phyloP scores from a whole-genome alignment of 106 monocot species.

The Agapanthus africanus region DNA sequence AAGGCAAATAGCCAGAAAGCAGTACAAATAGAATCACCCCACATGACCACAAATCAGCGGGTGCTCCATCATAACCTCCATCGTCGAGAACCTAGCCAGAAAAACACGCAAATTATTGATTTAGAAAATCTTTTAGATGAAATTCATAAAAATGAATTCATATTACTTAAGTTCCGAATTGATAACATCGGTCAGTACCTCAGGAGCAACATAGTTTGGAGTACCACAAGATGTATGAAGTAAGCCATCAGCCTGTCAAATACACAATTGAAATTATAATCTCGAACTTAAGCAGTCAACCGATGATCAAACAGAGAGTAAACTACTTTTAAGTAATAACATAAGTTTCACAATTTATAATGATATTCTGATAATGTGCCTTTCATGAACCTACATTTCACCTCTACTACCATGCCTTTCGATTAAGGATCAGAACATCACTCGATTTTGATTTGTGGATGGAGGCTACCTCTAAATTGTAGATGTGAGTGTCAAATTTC shows the following conservation, averaged over 20 bases:
- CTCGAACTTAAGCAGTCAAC: background rate
- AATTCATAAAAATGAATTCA: background rate
- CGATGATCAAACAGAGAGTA: background rate
- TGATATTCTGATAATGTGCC: background rate
- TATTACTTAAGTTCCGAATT: background rate
- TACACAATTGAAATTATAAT: conserved; percentile 2
- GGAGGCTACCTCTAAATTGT: too few relatives aligned
- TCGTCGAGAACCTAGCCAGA: conserved; percentile 61
- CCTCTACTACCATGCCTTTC: too few relatives aligned
- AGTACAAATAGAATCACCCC: conserved; percentile 81
- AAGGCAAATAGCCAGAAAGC: conserved; percentile 91
- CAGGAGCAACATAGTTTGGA: background rate
- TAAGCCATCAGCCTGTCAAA: conserved; percentile 11
- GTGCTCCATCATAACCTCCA: conserved; percentile 78
- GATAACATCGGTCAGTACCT: conserved; percentile 30
- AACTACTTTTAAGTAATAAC: background rate
- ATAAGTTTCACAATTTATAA: background rate
- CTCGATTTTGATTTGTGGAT: too few relatives aligned
- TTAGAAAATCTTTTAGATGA: background rate
- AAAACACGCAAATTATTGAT: background rate
- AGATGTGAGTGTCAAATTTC: too few relatives aligned
- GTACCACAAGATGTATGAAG: background rate
- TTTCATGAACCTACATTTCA: background rate
- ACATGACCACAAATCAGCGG: conserved; percentile 90
- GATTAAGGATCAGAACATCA: too few relatives aligned